Evolutionary conservation across 805 yeast genomes (phyloP).

Genomic region (Saturnispora besseyi): DNA sequence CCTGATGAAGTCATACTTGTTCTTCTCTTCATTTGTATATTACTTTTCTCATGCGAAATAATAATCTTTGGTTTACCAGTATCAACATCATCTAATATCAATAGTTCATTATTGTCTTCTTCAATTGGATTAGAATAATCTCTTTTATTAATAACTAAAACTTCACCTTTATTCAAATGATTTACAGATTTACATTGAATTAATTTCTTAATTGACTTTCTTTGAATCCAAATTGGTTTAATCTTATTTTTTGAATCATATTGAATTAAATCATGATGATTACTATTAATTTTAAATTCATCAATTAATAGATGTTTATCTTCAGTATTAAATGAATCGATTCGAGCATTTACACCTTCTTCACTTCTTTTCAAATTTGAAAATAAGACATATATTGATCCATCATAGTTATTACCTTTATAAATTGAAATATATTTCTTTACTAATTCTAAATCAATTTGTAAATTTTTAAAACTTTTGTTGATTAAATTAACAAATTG

Average conservation of each 20-base stretch:
- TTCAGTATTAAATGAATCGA: slow-evolving; percentile 13
- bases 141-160: slow-evolving; percentile 7
- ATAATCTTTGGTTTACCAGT: slow-evolving; percentile 10
- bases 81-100: slow-evolving; percentile 7
- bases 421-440: slow-evolving; percentile 18
- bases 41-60: slow-evolving; percentile 5
- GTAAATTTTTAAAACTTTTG: slow-evolving; percentile 18
- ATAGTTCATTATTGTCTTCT: slow-evolving; percentile 12
- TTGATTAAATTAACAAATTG: slow-evolving; percentile 12
- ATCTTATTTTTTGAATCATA: background rate
- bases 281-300: slow-evolving; percentile 18
- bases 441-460: slow-evolving; percentile 14
- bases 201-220: slow-evolving; percentile 15
- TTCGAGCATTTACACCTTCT: background rate
- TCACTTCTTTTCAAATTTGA: slow-evolving; percentile 7
- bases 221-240: slow-evolving; percentile 21
- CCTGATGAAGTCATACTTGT: slow-evolving; percentile 30
- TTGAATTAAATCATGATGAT: too few relatives aligned
- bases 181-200: slow-evolving; percentile 16
- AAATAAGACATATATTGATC: slow-evolving; percentile 22
- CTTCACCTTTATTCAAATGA: background rate
- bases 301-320: slow-evolving; percentile 15
- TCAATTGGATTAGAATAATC: slow-evolving; percentile 14
- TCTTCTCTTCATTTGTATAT: background rate
- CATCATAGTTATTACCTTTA: slow-evolving; percentile 20